Conservation (phyloP, 805 yeast species). For the Pichia paraexigua region DNA sequence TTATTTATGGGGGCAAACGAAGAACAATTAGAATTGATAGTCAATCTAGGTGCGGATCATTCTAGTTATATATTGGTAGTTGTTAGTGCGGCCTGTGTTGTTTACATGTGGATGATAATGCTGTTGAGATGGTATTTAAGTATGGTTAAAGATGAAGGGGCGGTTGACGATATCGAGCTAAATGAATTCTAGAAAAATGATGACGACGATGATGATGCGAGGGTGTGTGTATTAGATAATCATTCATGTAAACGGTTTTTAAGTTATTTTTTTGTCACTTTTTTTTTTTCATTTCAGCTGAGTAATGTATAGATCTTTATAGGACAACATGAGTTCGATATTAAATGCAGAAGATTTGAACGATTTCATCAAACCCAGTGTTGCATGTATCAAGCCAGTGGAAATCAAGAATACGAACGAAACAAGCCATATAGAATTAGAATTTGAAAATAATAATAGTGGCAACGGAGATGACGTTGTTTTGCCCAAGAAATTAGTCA, state of each 20-base stretch:
- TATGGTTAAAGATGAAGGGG: not conserved
- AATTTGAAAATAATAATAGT: slow-evolving; percentile 53
- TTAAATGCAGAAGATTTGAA: slow-evolving; percentile 85
- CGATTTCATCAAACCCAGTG: slow-evolving; percentile 90
- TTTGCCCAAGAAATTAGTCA: slow-evolving; percentile 42
- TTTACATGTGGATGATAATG: slow-evolving; percentile 58
- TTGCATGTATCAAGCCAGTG: slow-evolving; percentile 84
- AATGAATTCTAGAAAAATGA: no score
- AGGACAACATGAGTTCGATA: slow-evolving; percentile 64
- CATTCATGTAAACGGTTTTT: no score
- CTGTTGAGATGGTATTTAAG: slow-evolving; percentile 50
- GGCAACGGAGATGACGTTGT: slow-evolving; percentile 43
- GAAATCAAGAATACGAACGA: slow-evolving; percentile 35
- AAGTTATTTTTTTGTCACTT: no score
- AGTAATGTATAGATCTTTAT: not conserved
- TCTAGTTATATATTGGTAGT: slow-evolving; percentile 72
- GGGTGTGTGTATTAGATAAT: no score
- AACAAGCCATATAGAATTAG: slow-evolving; percentile 24
- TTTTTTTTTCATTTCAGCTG: not conserved
- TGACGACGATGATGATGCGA: no score
- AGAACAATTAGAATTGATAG: slow-evolving; percentile 69
- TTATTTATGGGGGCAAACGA: slow-evolving; percentile 91
- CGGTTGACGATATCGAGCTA: not conserved
- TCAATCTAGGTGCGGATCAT: slow-evolving; percentile 74
- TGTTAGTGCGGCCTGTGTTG: slow-evolving; percentile 63